Conservation (phyloP, 139 green algal species). For the Parachlorella kessleri region DNA sequence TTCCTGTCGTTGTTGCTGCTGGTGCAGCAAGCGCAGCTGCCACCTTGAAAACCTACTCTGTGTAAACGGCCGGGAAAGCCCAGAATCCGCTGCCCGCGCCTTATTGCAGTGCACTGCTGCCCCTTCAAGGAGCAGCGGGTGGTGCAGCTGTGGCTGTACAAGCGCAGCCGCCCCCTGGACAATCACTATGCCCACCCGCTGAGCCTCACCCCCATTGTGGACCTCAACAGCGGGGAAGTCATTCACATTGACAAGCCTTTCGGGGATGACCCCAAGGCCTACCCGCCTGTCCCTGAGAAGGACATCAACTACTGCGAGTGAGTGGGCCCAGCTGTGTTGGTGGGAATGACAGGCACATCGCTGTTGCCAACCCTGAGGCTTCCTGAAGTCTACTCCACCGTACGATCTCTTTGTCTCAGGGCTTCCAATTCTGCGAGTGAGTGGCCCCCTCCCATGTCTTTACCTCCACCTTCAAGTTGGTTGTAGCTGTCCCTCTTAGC, state of each 20-base stretch:
- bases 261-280: neutral
- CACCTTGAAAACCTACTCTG: no score
- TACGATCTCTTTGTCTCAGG: no score
- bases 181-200: constrained; percentile 84
- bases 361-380: neutral
- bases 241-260: constrained; percentile 17
- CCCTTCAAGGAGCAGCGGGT: neutral
- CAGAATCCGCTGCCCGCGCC: neutral
- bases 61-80: neutral
- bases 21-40: no score
- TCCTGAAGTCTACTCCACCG: no score
- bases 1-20: no score
- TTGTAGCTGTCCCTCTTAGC: no score
- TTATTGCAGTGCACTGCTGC: constrained; percentile 7
- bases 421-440: no score
- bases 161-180: constrained; percentile 35
- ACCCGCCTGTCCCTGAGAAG: neutral
- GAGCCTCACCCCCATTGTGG: constrained; percentile 72
- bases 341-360: no score
- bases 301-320: constrained; percentile 17
- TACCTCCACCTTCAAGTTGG: no score
- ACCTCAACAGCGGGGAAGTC: constrained; percentile 34
- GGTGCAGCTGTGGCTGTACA: constrained; percentile 80
- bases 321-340: no score
- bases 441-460: no score